A percentile compares a stretch with the other conserved stretches of the same genome.
Evolutionary conservation across 2,329 filamentous ascomycete species (phyloP).

Genomic region (Knoxdaviesia proteae): DNA sequence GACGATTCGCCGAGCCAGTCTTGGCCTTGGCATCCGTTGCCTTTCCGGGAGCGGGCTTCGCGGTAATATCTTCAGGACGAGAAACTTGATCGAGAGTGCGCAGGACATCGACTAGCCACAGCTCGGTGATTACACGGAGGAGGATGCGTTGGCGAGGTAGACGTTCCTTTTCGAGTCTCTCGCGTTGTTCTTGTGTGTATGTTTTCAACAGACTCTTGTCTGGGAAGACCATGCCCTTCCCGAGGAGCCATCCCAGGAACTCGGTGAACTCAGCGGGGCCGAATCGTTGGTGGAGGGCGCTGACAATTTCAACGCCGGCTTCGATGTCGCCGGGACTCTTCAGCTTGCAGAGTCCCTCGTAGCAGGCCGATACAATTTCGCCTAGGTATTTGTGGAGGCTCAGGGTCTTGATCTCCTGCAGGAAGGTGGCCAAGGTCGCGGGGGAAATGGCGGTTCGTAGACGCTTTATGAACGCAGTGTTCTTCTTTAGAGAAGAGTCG

Average conservation of each 20-base stretch:
- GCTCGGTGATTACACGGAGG: conserved; percentile 75
- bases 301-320: conserved; percentile 78
- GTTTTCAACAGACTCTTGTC: conserved; percentile 69
- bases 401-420: conserved; percentile 74
- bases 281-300: conserved; percentile 88
- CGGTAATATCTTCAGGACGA: conserved; percentile 39
- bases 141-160: conserved; percentile 69
- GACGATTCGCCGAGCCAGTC: conserved; percentile 30
- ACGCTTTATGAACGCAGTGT: conserved; percentile 94
- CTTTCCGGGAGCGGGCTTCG: conserved; percentile 32
- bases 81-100: conserved; percentile 54
- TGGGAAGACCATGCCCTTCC: conserved; percentile 74
- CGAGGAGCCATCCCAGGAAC: conserved; percentile 79
- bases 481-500: conserved; percentile 93
- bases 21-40: conserved; percentile 36
- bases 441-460: conserved; percentile 74
- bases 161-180: conserved; percentile 91
- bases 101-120: conserved; percentile 84
- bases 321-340: conserved; percentile 85
- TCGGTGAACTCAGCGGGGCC: conserved; percentile 78
- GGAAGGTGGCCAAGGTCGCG: conserved; percentile 60
- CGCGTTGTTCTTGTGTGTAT: conserved; percentile 59
- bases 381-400: conserved; percentile 93
- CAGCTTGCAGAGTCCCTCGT: conserved; percentile 79
- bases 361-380: conserved; percentile 89